Conservation (phyloP, 108 stramenopile genomes). For the Pseudonitzschia multiseries region DNA sequence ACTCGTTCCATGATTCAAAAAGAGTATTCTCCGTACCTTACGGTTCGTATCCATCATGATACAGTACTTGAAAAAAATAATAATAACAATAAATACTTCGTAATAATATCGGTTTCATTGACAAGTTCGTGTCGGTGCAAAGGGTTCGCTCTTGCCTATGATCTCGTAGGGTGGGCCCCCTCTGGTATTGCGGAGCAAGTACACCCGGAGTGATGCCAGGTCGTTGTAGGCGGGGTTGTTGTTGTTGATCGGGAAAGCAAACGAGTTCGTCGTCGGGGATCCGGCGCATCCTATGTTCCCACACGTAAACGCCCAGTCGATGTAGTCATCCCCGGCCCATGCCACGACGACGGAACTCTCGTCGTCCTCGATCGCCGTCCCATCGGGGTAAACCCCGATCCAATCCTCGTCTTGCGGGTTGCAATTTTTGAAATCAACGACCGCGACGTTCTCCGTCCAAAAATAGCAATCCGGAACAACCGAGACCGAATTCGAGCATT, state of each 20-base stretch:
- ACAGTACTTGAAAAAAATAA: no score
- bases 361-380: neutral
- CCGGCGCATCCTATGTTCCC: slow-evolving; percentile 15
- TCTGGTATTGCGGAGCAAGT: slow-evolving; percentile 1
- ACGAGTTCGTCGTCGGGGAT: slow-evolving; percentile 12
- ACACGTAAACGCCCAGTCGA: slow-evolving; percentile 26
- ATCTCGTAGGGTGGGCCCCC: slow-evolving; percentile 1
- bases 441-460: slow-evolving; percentile 9
- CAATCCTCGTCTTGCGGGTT: slow-evolving; percentile 24
- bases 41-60: no score
- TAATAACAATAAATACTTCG: no score
- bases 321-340: slow-evolving; percentile 10
- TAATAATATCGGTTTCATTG: neutral
- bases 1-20: no score
- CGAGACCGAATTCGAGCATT: neutral
- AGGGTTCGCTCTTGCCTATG: slow-evolving; percentile 12
- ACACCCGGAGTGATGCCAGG: slow-evolving; percentile 1
- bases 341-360: slow-evolving; percentile 6
- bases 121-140: neutral
- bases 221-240: slow-evolving; percentile 8
- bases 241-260: slow-evolving; percentile 13
- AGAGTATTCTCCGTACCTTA: no score
- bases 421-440: slow-evolving; percentile 23
- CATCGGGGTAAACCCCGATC: slow-evolving; percentile 27
- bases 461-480: slow-evolving; percentile 19